phyloP scores from a whole-genome alignment of 768 basidiomycete genomes.

The Russula emetica region DNA sequence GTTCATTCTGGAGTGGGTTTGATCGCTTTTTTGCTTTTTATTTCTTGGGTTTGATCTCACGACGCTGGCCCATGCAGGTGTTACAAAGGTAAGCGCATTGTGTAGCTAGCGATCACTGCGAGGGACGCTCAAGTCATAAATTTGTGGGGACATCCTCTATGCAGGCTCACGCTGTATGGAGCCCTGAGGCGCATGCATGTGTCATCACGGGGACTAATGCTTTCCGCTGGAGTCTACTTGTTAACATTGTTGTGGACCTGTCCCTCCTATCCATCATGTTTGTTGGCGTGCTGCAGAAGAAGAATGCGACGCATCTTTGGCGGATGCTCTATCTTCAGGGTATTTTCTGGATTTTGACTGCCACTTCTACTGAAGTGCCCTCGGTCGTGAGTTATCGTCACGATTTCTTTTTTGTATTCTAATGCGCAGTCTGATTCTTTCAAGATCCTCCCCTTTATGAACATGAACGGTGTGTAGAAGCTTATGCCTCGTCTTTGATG shows the following conservation, averaged over 20 bases:
- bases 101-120: neutral
- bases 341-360: slow-evolving; percentile 21
- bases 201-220: slow-evolving; percentile 11
- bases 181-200: neutral
- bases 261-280: slow-evolving; percentile 24
- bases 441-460: slow-evolving; percentile 23
- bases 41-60: neutral
- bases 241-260: slow-evolving; percentile 24
- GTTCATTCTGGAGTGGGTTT: slow-evolving; percentile 19
- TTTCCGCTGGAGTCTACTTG: slow-evolving; percentile 24
- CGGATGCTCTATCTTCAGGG: slow-evolving; percentile 26
- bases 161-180: slow-evolving; percentile 14
- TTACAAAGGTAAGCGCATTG: slow-evolving; percentile 8
- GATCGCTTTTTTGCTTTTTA: neutral
- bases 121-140: too few relatives aligned
- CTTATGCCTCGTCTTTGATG: neutral
- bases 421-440: neutral
- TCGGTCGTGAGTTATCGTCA: slow-evolving; percentile 15
- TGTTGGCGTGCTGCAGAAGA: slow-evolving; percentile 20
- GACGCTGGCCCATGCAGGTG: slow-evolving; percentile 2
- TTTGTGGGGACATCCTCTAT: neutral
- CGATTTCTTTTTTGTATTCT: neutral
- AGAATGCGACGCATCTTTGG: slow-evolving; percentile 25
- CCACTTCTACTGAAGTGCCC: slow-evolving; percentile 19
- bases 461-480: slow-evolving; percentile 20